Percentiles rank a stretch among this genome's conserved stretches.
phyloP scores from a whole-genome alignment of 306 rosid species.

The Begonia fuchsioides region DNA sequence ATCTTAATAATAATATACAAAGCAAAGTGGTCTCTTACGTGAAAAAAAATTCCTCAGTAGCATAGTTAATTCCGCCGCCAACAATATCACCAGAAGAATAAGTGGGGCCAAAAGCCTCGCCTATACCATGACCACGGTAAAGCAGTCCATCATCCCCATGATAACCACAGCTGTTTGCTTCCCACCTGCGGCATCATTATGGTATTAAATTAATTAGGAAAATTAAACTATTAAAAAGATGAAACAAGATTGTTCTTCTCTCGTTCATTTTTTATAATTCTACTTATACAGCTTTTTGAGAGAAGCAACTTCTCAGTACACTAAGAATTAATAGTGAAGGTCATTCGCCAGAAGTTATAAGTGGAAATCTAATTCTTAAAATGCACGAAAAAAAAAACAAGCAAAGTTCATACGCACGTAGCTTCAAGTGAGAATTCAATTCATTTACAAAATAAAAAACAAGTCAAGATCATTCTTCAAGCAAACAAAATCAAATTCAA shows the following conservation, averaged over 20 bases:
- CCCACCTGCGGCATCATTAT: conserved; percentile 47
- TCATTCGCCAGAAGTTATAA: too few relatives aligned
- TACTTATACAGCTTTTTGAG: too few relatives aligned
- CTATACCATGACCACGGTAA: conserved; percentile 67
- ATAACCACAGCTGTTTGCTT: conserved; percentile 88
- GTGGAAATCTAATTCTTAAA: too few relatives aligned
- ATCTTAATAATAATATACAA: neutral
- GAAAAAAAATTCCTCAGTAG: conserved; percentile 78
- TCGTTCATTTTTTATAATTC: too few relatives aligned
- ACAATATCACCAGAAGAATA: conserved; percentile 72
- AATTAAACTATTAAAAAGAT: too few relatives aligned
- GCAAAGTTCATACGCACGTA: too few relatives aligned
- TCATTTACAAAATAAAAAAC: too few relatives aligned
- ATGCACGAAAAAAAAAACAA: too few relatives aligned
- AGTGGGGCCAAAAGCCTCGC: conserved; percentile 79
- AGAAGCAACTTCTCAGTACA: neutral
- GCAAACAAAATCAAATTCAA: neutral
- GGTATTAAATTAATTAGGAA: neutral
- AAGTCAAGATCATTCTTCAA: conserved; percentile 3
- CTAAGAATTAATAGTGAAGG: neutral
- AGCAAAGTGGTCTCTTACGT: conserved; percentile 36
- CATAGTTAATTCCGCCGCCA: conserved; percentile 94
- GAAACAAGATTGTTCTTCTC: too few relatives aligned
- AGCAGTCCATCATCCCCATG: conserved; percentile 93
- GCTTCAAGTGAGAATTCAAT: too few relatives aligned